Base-by-base conservation (phyloP, 1,139 yeast genomes). In the Nadsonia starkeyi-henricii region DNA sequence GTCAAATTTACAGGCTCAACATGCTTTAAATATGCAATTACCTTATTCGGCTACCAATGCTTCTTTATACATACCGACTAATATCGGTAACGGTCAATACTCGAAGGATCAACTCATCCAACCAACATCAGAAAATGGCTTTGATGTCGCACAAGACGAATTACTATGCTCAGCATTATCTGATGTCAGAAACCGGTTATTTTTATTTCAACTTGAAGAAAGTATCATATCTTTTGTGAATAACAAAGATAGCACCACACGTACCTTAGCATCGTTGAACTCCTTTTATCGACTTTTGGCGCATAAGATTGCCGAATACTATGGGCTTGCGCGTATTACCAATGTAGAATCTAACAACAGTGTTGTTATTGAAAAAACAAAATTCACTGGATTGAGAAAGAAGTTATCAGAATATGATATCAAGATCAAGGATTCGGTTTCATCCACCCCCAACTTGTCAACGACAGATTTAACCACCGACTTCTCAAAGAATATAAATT, bases 291-390 rank as follows among this genome's bases (percentile, higher is more conserved):
- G 89, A 54, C 65, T 82, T 33, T 62, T 82, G 48, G 73, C 81
- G 0, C 88, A 82, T 61, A 84, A 81, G 53, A 64, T 81, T 26
- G 84, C 88, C 13, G 82, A 79, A 33, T 80, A 80, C 60, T 81
- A 81, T 58, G 44, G 46, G 4, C 20, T 47, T 39, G 43, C 49
- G 5, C 49, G 41, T 17, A 47, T 45, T 9, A 47, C 49, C n/a
- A 47, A 45, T 20, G 33, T 45, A 64, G 39, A 33, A 13, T 3
- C 15, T 33, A 33, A 33, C 39, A 33, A 33, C 12, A 33, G 39
- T 33, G 39, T 33, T 5, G 12, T 33, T 33, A n/a, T 33, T 33
- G 39, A 33, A 33, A 33, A 33, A n/a, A 33, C 39, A 4, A 5
- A 33, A n/a, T 33, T 13, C 12, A 33, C 39, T n/a, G 39, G 39